Evolutionary conservation across 163 green algal genomes (phyloP).

Genomic region (Coccomyxa subellipsoidea): DNA sequence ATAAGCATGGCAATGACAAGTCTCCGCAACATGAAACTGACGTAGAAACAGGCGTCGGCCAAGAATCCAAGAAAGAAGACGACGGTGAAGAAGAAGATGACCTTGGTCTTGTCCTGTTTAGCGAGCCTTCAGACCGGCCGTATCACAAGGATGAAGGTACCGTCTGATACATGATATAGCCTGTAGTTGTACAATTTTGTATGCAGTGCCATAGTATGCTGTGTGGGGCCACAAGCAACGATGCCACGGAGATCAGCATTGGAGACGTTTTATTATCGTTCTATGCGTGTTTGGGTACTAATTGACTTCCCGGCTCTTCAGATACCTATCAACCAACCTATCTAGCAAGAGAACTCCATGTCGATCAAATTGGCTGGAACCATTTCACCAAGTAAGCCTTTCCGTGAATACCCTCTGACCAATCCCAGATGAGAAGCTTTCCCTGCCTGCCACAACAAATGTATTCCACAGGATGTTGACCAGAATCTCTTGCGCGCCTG

Average conservation of each 20-base stretch:
- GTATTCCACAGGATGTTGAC: no score
- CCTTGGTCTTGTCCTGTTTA: not conserved
- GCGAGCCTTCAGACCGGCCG: not conserved
- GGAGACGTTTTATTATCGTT: no score
- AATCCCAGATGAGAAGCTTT: no score
- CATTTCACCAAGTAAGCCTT: not conserved
- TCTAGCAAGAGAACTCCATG: not conserved
- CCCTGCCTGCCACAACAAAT: no score
- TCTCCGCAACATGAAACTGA: not conserved
- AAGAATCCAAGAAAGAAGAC: not conserved
- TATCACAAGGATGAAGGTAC: not conserved
- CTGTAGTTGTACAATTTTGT: no score
- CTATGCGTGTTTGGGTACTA: no score
- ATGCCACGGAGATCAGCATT: no score
- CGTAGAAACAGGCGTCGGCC: not conserved
- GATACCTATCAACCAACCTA: not conserved
- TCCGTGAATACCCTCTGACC: not conserved
- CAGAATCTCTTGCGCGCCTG: no score
- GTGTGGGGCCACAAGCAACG: no score
- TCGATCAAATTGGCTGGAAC: slow-evolving; percentile 5
- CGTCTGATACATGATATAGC: no score
- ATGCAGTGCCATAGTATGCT: no score
- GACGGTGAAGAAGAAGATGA: not conserved
- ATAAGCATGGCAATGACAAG: not conserved
- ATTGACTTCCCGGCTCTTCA: no score